Evolutionary conservation across 192 early-diverging fungal species (phyloP), one percentile per base, ranked within the genome.

Genomic region (Kickxella alabastrina): DNA sequence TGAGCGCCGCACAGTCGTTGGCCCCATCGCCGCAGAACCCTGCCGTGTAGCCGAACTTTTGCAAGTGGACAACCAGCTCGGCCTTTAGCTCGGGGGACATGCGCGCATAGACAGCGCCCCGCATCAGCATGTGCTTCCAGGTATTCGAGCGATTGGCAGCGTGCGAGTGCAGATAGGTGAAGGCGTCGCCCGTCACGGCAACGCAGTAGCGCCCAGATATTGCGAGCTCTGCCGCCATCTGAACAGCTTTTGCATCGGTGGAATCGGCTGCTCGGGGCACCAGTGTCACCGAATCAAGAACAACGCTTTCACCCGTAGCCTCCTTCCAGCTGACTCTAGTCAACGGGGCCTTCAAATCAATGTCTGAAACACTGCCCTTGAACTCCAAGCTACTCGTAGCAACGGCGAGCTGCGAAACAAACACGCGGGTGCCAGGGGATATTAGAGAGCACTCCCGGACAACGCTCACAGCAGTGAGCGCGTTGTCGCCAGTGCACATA

Each of bases 21-120:
- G 97, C 93, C 5, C 97, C 97, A 64, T 99, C 97, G 12, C 97
- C 95, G 59, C 94, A 97, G 65, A 99, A 99, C 0, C 92, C 90
- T 29, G 91, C 82, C 51, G 84, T 90, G 65, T 97, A 95, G 15
- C 88, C 93, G 9, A 97, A 78, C 25, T 65, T 74, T 57, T 98
- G 93, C 18, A 98, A 60, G 19, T 81, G 79, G 37, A 85, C 82
- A 7, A 99, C 90, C 9, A 98, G 54, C 39, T 87, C 82, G 29
- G 92, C 90, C 58, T 99, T 99, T 67, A 95, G 89, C 62, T 99
- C 97, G 1, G 97, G 97, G 2, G 93, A 95, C 95, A 98, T 96
- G 32, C 97, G 85, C 0, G 95, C 93, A 69, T 86, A 98, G 8
- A 99, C 88, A 52, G 87, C 83, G 6, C 87, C 86, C 40, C 91